Evolutionary conservation across 2,329 filamentous ascomycete genomes (phyloP), one percentile per base, ranked within the genome.

Genomic region (Ophiognomonia clavigignenti-juglandacearum): DNA sequence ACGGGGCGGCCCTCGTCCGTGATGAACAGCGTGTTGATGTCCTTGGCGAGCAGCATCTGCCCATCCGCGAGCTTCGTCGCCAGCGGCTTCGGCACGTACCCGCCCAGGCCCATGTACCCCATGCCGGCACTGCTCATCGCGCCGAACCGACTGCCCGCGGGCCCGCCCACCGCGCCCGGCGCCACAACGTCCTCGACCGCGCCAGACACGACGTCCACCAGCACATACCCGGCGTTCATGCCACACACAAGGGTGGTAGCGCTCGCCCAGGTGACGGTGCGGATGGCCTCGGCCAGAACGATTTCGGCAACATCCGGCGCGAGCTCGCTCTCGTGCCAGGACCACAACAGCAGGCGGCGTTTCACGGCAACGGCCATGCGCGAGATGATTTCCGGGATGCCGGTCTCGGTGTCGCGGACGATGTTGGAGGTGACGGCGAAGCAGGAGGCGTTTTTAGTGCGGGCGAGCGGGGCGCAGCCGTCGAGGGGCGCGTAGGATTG

Each of bases 381-480:
- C 46, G 89, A 95, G 54, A 97, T 91, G 47, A 98, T 95, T 56
- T 92, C 88, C 1, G 90, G 91, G 41, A 98, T 91, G 20, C 87
- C 87, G 0, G 89, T 96, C 41, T 82, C 80, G 6, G 83, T 71
- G 64, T 98, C 93, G 64, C 93, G 92, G 56, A 95, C 86, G 46
- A 97, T 95, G 65, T 97, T 96, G 53, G 89, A 95, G 2, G 91
- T 96, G 36, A 96, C 88, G 1, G 92, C 90, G 65, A 98, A 97
- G 36, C 85, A 84, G 2, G 84, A 85, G 13, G 93, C 92, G 56
- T 93, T 93, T 68, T 88, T 93, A 11, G 91, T 96, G 62, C 85
- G 85, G 43, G 81, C 71, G 36, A 98, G 73, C 1, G 77, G 64
- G 52, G 82, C 29, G 26, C 43, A 52, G 22, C 50, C 50, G 35